Base-by-base conservation (phyloP, 2,329 filamentous ascomycete species). In the Fusarium brevicatenulatum region DNA sequence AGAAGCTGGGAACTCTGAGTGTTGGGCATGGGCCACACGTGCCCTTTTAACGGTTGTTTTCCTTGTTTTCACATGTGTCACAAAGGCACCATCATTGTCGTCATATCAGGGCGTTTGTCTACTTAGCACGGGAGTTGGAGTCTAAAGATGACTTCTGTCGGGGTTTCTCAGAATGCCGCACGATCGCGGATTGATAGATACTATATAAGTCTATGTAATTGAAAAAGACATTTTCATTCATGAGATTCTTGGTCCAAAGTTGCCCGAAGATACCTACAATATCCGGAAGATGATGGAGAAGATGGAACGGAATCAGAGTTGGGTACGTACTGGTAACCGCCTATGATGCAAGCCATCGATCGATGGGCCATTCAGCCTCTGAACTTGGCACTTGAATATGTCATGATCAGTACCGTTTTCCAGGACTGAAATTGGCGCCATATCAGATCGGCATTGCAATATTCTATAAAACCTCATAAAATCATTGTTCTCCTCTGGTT, bases 51-150 rank as follows among this genome's bases (percentile, higher is more conserved):
- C 60, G 62, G 60, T 56, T 59, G 67, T 62, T 63, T 63, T 36
- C 69, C 70, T 68, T 63, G 63, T 72, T 76, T 74, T 65, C 63
- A 60, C 46, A 43, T 44, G 44, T 58, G 49, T 36, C 65, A 69
- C 60, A 30, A 58, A 77, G 56, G 64, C 43, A 68, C 67, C 49
- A 74, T 70, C 60, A 70, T 72, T 64, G 62, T 64, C 65, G 61
- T 71, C 72, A 75, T 73, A 32, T 55, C 46, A 63, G 57, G 68
- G 75, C 68, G 76, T 76, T 77, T 76, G 63, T 74, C 62, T 77
- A 72, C 42, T 68, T 71, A 76, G 75, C 73, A 76, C 53, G 63
- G 76, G 76, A 75, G 68, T 76, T 74, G 60, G 70, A 72, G 76
- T 75, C 60, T 57, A 66, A 59, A 60, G 63, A 36, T 61, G 61